Conservation (phyloP, 176 grass and related monocot genomes). For the Areca catechu region DNA sequence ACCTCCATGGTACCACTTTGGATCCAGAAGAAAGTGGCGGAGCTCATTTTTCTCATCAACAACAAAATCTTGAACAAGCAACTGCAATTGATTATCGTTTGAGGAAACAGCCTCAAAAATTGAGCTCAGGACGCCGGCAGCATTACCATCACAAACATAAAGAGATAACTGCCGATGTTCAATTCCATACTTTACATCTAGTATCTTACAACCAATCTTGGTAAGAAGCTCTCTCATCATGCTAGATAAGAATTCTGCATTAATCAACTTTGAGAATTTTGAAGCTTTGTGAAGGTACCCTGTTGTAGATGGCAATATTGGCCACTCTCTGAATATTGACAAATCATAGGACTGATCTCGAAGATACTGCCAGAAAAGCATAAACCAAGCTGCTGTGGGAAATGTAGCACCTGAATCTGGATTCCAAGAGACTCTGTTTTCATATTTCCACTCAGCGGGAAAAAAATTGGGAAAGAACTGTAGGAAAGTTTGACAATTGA, state of each 20-base stretch:
- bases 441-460: slow-evolving; percentile 73
- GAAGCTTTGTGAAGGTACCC: slow-evolving; percentile 67
- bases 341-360: slow-evolving; percentile 51
- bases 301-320: slow-evolving; percentile 82
- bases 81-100: slow-evolving; percentile 37
- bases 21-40: slow-evolving; percentile 72
- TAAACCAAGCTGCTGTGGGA: slow-evolving; percentile 67
- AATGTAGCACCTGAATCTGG: slow-evolving; percentile 34
- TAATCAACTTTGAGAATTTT: slow-evolving; percentile 62
- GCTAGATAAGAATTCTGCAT: slow-evolving; percentile 54
- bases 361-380: slow-evolving; percentile 91
- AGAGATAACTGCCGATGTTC: slow-evolving; percentile 49
- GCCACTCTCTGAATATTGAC: slow-evolving; percentile 74
- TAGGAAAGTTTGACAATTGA: slow-evolving; percentile 56
- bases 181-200: slow-evolving; percentile 49
- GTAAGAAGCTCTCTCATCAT: slow-evolving; percentile 49
- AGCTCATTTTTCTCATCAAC: slow-evolving; percentile 76
- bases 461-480: slow-evolving; percentile 72
- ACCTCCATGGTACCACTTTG: slow-evolving; percentile 73
- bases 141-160: slow-evolving; percentile 66
- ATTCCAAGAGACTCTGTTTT: slow-evolving; percentile 71
- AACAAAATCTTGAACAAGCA: slow-evolving; percentile 54
- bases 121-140: slow-evolving; percentile 59
- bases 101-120: slow-evolving; percentile 64
- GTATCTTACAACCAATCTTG: slow-evolving; percentile 84